Conservation (phyloP, 768 basidiomycete genomes). For the Leucocoprinus birnbaumii region DNA sequence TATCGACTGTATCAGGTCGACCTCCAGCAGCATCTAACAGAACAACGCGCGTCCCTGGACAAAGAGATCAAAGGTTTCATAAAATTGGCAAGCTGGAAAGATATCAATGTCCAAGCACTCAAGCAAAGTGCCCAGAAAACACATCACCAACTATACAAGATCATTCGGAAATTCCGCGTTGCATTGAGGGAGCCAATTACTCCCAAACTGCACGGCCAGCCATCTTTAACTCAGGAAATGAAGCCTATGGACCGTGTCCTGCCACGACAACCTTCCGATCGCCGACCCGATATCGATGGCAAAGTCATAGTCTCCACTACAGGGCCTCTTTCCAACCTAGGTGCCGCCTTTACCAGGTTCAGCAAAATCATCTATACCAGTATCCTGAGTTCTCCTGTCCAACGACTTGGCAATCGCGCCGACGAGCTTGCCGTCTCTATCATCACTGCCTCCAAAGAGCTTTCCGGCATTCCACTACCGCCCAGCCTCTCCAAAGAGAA, state of each 20-base stretch:
- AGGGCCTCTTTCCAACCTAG: conserved; percentile 45
- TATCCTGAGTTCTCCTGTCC: conserved; percentile 40
- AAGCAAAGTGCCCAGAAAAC: conserved; percentile 88
- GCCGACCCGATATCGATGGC: neutral
- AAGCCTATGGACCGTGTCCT: conserved; percentile 14
- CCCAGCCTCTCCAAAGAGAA: conserved; percentile 40
- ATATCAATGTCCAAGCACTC: conserved; percentile 91
- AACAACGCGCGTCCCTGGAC: conserved; percentile 63
- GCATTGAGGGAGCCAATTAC: conserved; percentile 71
- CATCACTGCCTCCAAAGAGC: conserved; percentile 54
- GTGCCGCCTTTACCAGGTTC: conserved; percentile 50
- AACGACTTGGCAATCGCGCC: conserved; percentile 36
- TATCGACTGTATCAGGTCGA: conserved; percentile 58
- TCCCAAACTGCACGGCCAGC: conserved; percentile 33
- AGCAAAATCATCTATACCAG: conserved; percentile 36
- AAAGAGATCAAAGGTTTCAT: conserved; percentile 82
- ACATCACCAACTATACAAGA: conserved; percentile 88
- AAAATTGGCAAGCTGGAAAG: conserved; percentile 98
- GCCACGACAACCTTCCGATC: neutral
- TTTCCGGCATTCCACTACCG: conserved; percentile 47
- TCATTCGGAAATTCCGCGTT: conserved; percentile 89
- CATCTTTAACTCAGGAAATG: conserved; percentile 34
- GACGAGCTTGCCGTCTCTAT: conserved; percentile 62
- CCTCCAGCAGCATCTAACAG: conserved; percentile 44
- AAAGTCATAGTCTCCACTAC: neutral